Base-by-base conservation (phyloP, 1,284 basidiomycete species). In the Ustilago cynodontis region DNA sequence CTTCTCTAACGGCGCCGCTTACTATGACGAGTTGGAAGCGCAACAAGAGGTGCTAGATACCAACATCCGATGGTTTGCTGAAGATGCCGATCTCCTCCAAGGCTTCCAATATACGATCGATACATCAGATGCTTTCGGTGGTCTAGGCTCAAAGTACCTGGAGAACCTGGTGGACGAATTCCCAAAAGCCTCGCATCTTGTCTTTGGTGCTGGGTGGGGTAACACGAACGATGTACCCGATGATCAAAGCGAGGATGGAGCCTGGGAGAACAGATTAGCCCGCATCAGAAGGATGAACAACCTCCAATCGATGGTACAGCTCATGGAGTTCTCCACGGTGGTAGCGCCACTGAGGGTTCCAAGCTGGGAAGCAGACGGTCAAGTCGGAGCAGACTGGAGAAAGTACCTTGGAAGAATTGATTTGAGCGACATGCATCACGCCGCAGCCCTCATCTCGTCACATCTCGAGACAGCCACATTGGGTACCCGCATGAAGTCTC, bases 401-500 rank as follows among this genome's bases (percentile, higher is more conserved):
- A 43, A 49, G 3, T 50, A 57, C 28, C 39, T 79, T 0, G 67
- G 55, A 0, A 52, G 73, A 8, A 47, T 75, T 29, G 58, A 79
- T 59, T 43, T 72, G 20, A 24, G 33, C 24, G 70, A 79, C 28
- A 66, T 79, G 72, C 73, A 77, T 53, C 76, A 84, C 20, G 65
- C 69, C 0, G 69, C 76, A 31, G 82, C 82, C 1, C 64, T 85
- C 18, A 39, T 84, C 2, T 68, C 81, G 8, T 68, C 82, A 2
- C 77, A 82, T 43, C 59, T 81, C 39, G 83, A 85, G 45, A 82
- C 82, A 18, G 78, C 82, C 4, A 85, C 82, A n/a, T 54, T 85
- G 22, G 65, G 69, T 1, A 52, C 74, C 68, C 64, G 81, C 4
- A 47, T 84, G 16, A 58, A 63, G 20, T 65, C 61, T 11, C 65